Evolutionary conservation across 371 early-diverging fungal species (phyloP), one percentile per base, ranked within the genome.

Genomic region (Lichtheimia ramosa): DNA sequence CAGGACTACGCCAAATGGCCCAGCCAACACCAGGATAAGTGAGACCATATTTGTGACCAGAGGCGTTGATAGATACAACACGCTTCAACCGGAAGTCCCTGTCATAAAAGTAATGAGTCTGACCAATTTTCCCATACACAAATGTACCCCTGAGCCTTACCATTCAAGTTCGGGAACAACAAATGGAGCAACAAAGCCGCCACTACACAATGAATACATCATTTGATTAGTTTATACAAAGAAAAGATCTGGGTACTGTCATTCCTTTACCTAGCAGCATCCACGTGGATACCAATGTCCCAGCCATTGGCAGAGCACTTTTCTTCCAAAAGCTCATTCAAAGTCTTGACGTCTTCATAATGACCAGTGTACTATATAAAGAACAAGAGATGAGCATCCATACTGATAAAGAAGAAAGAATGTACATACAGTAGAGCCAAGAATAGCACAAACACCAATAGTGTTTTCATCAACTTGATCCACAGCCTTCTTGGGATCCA

Each of bases 101-200:
- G 21, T 3, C 42, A 51, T 7, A 58, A 48, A 50, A 15, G 23
- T 8, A 34, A 8, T 1, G 34, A n/a, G n/a, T n/a, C n/a, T n/a
- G 34, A 34, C 10, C 34, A 34, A 34, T 34, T 34, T 34, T 34
- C 34, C 34, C 34, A 34, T 34, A 34, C 34, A 34, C 34, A 34
- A 34, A 34, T 34, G 34, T 34, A 34, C 34, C 34, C 34, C 34
- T 34, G 34, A 34, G 34, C 34, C 82, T 58, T 82, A 81, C 91
- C 92, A 92, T 56, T 71, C 75, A 34, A 90, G 74, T n/a, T 87
- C 83, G 24, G 91, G 91, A 15, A 64, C 69, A 14, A 83, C 79
- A 75, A 92, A 92, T 10, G 92, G 92, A 15, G 91, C 91, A 15
- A 92, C 79, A 56, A 92, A 89, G 6, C 89, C 92, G 41, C 92